Evolutionary conservation across 75 land plant genomes (phyloP).

Genomic region (Selaginella tamariscina): DNA sequence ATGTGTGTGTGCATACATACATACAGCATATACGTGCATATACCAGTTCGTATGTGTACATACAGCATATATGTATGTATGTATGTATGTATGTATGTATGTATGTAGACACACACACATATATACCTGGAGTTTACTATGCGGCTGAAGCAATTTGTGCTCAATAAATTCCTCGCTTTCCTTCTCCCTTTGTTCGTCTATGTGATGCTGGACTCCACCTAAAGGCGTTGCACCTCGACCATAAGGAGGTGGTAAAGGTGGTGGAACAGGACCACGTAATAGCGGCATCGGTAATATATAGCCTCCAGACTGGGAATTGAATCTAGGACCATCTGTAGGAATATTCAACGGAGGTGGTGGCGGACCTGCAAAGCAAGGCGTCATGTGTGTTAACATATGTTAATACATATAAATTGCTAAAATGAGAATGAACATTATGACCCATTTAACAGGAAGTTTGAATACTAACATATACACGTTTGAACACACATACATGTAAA

Average conservation of each 20-base stretch:
- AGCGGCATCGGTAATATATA: conserved; percentile 15
- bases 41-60: too few relatives aligned
- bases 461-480: not conserved
- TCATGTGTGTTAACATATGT: conserved; percentile 13
- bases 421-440: not conserved
- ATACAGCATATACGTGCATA: too few relatives aligned
- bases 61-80: too few relatives aligned
- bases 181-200: not conserved
- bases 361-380: conserved; percentile 12
- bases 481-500: too few relatives aligned
- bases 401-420: conserved; percentile 1
- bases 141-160: too few relatives aligned
- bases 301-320: not conserved
- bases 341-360: conserved; percentile 10
- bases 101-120: too few relatives aligned
- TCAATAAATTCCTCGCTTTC: too few relatives aligned
- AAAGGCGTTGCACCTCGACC: not conserved
- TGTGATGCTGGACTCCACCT: not conserved
- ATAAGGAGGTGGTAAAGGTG: conserved; percentile 5
- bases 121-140: too few relatives aligned
- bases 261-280: conserved; percentile 10
- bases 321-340: conserved; percentile 3
- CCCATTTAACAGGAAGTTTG: conserved; percentile 3
- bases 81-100: too few relatives aligned
- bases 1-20: too few relatives aligned